These are phyloP conservation scores for Tolypocladium tropicale DNA, from an alignment of 2,329 filamentous ascomycete species.

Conservation along the genomic window DNA sequence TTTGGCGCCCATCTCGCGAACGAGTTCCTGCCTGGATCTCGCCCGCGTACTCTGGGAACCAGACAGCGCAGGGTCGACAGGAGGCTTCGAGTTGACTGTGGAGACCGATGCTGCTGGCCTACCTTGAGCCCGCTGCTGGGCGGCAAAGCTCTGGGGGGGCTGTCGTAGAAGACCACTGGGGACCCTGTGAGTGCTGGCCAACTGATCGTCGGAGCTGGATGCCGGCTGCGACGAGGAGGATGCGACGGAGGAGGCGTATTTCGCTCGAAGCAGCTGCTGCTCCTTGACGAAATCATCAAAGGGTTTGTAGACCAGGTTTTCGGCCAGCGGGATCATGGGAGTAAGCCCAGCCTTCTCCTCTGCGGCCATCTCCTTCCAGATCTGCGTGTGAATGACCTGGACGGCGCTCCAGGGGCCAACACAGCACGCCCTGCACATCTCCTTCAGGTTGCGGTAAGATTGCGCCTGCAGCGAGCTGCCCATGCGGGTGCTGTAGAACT, in stretches of 20 bases:
- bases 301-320: slow-evolving; percentile 53
- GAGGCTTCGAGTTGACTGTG: slow-evolving; percentile 14
- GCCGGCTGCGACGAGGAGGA: slow-evolving; percentile 13
- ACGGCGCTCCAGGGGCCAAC: slow-evolving; percentile 44
- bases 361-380: slow-evolving; percentile 57
- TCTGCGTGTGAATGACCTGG: slow-evolving; percentile 40
- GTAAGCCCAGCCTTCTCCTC: slow-evolving; percentile 58
- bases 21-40: slow-evolving; percentile 16
- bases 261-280: slow-evolving; percentile 29
- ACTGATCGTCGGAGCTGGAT: slow-evolving; percentile 21
- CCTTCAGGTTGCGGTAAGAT: slow-evolving; percentile 42
- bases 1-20: slow-evolving; percentile 11
- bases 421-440: slow-evolving; percentile 47
- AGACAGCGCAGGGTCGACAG: slow-evolving; percentile 11
- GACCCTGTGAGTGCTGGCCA: slow-evolving; percentile 19
- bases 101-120: slow-evolving; percentile 24
- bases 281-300: slow-evolving; percentile 52
- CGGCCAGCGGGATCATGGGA: slow-evolving; percentile 50
- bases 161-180: slow-evolving; percentile 37
- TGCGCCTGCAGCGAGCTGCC: slow-evolving; percentile 32
- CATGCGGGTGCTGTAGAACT: slow-evolving; percentile 44
- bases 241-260: slow-evolving; percentile 17
- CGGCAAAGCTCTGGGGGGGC: slow-evolving; percentile 55
- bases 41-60: slow-evolving; percentile 19
- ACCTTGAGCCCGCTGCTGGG: slow-evolving; percentile 51